Evolutionary conservation across 805 yeast genomes (phyloP).

Genomic region (Wickerhamomyces queroliae): DNA sequence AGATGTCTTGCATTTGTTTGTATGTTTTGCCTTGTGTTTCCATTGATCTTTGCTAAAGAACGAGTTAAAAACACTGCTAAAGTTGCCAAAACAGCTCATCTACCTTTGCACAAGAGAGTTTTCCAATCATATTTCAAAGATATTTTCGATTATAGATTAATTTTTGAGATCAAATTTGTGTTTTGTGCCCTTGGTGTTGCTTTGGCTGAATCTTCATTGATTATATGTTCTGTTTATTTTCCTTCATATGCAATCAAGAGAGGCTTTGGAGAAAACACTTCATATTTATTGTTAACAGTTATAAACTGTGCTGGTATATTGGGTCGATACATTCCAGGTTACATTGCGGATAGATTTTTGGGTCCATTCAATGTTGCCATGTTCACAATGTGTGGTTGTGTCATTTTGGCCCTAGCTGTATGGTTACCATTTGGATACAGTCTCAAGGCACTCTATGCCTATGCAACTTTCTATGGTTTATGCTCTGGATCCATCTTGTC

Average conservation of each 20-base stretch:
- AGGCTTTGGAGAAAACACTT: constrained; percentile 36
- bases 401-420: constrained; percentile 26
- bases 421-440: constrained; percentile 35
- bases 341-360: constrained; percentile 33
- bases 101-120: neutral
- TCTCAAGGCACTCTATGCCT: constrained; percentile 31
- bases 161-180: constrained; percentile 39
- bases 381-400: constrained; percentile 25
- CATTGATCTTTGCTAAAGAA: constrained; percentile 32
- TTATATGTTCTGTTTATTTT: constrained; percentile 41
- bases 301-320: constrained; percentile 39
- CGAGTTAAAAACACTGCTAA: constrained; percentile 15
- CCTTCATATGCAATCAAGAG: constrained; percentile 45
- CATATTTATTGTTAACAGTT: constrained; percentile 42
- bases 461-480: constrained; percentile 42
- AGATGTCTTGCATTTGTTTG: constrained; percentile 43
- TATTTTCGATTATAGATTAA: constrained; percentile 28
- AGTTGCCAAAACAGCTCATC: constrained; percentile 5
- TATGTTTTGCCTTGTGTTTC: constrained; percentile 27
- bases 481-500: constrained; percentile 47
- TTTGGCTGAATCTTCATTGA: constrained; percentile 23
- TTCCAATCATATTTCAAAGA: constrained; percentile 13
- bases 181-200: constrained; percentile 37
- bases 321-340: constrained; percentile 38
- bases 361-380: constrained; percentile 48